Base-by-base conservation (phyloP, 345 rosid species). In the Toxicodendron radicans region DNA sequence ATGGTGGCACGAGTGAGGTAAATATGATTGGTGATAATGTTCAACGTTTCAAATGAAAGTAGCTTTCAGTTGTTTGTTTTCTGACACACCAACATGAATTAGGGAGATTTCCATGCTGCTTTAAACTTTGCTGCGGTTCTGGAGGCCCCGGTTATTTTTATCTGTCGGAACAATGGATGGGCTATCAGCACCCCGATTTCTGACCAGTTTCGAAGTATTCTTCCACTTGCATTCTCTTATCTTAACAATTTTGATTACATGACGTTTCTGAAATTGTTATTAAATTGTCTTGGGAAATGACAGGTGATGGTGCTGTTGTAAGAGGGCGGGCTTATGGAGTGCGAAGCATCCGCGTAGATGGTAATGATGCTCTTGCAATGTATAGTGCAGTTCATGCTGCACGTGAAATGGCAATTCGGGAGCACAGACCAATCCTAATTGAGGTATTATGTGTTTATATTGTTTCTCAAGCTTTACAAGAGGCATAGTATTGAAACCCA, bases 91-190 rank as follows among this genome's bases (percentile, higher is more conserved):
- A 68, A 68, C 61, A 43, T 61, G 57, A 78, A 48, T 23, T 76
- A 93, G 97, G 98, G 97, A 80, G 98, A 92, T 80, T 88, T 87
- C 84, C 97, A 90, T 76, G 93, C 87, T 62, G 97, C 92, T 76
- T 74, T 87, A 61, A 87, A 86, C 69, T 92, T 90, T 77, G 92
- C 94, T 3, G 92, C 92, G 7, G 95, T 93, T 30, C 75, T 84
- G 85, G 94, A 91, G 78, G 93, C 90, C 20, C 95, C 98, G 0
- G 97, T 93, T 24, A 81, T 93, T 32, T 93, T 93, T 66, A 83
- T 93, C 41, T 93, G 98, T 77, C 87, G 97, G 58, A 91, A 91
- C 87, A 93, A 91, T 71, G 98, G 95, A 79, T 91, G 97, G 98
- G 97, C 97, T 3, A 93, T 93, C 70, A 93, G 98, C 63, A 91